Evolutionary conservation across 371 early-diverging fungal genomes (phyloP), one percentile per base, ranked within the genome.

Genomic region (Capillidium rhysosporum): DNA sequence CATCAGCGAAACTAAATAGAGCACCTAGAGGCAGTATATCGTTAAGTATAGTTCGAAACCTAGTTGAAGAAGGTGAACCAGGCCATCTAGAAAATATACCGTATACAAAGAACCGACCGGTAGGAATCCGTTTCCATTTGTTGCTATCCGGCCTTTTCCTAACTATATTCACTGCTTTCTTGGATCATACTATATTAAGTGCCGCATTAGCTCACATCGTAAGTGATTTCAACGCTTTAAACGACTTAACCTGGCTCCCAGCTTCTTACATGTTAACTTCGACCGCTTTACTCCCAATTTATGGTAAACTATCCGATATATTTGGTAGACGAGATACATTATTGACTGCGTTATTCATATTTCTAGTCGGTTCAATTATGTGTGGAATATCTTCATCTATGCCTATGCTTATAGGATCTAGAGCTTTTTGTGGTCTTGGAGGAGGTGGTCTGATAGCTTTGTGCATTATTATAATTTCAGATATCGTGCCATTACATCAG

Each of bases 191-290:
- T 23, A 81, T 87, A 56, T 77, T 92, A 16, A 76, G 88, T 14
- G 81, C 80, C 12, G 77, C 84, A 31, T 71, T 84, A 28, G 78
- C 82, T 39, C 72, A 71, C n/a, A 87, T 92, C 52, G 75, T 81
- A 18, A 70, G 64, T 20, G 85, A 85, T 25, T 88, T 86, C 59
- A 68, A 79, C 24, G 69, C 74, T 16, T 64, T 84, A 0, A 64
- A 65, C 21, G 56, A 72, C 18, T 71, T 76, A 18, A 71, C 84
- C 0, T 86, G 85, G 86, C 71, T 86, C 23, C 77, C 75, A 2
- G 80, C 79, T 1, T 65, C 82, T 1, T 84, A 83, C 61, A 63
- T 88, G 69, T 64, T 88, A 49, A 83, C 84, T 24, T 68, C 68
- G 12, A 84, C 85, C 2, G 76, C 82, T 7, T 62, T 83, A 38